These are phyloP conservation scores for Solanum chacoense DNA, from an alignment of 305 asterid species.

Conservation along the genomic window DNA sequence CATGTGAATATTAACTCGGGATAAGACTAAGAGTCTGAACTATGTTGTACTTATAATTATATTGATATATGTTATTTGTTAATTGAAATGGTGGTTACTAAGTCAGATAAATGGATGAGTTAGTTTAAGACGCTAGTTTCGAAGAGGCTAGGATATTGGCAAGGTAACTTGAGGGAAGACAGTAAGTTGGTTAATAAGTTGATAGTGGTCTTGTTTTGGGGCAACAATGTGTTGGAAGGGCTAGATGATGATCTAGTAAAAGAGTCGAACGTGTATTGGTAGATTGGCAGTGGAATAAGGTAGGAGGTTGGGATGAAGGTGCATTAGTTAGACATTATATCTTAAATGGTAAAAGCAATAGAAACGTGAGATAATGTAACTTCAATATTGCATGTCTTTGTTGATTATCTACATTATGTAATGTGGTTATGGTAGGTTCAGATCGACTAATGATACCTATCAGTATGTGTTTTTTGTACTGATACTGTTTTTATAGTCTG, in stretches of 20 bases:
- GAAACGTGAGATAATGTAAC: not conserved
- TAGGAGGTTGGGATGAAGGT: not conserved
- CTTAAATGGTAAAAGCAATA: not conserved
- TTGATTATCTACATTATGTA: too few species aligned
- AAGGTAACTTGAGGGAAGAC: too few species aligned
- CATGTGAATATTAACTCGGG: not conserved
- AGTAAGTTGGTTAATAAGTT: too few species aligned
- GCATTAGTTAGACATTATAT: too few species aligned
- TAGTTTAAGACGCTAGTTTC: not conserved
- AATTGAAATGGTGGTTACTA: not conserved
- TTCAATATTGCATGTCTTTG: not conserved
- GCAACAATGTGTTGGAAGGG: too few species aligned
- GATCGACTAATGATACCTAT: not conserved
- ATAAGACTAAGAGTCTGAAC: not conserved
- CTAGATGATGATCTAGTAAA: too few species aligned
- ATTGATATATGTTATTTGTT: not conserved
- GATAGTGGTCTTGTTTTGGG: too few species aligned
- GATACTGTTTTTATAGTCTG: accelerated
- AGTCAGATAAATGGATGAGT: not conserved
- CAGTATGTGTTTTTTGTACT: not conserved
- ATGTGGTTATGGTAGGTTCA: not conserved
- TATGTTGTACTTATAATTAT: too few species aligned
- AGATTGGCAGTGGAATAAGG: not conserved
- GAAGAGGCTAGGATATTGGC: too few species aligned
- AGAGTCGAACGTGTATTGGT: too few species aligned